These are phyloP conservation scores for Aspergillus ustus DNA, from an alignment of 2,329 filamentous ascomycete species.

Conservation along the genomic window DNA sequence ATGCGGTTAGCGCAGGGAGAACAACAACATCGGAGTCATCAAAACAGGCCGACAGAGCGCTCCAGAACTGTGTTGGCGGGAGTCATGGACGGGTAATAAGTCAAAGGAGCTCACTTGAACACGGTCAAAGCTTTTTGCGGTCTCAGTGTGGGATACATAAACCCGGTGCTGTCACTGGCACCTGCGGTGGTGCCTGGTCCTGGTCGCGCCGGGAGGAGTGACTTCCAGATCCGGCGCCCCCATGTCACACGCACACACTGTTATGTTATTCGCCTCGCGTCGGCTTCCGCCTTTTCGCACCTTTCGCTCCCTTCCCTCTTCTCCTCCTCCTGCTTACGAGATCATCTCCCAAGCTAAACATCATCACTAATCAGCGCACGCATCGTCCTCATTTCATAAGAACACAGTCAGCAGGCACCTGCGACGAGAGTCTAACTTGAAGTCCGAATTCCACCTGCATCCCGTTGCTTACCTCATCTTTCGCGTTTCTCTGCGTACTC, in stretches of 20 bases:
- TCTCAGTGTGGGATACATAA: background rate
- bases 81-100: background rate
- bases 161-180: background rate
- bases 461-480: constrained; percentile 43
- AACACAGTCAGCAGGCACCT: constrained; percentile 22
- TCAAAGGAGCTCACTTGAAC: background rate
- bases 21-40: background rate
- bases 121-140: background rate
- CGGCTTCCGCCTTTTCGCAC: background rate
- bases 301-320: constrained; percentile 1
- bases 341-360: constrained; percentile 22
- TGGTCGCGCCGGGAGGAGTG: background rate
- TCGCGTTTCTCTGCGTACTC: constrained; percentile 32
- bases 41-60: background rate
- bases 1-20: background rate
- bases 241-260: background rate
- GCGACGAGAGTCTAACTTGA: constrained; percentile 16
- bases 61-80: background rate
- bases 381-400: constrained; percentile 10
- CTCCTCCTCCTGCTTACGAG: constrained; percentile 30
- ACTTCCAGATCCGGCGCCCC: background rate
- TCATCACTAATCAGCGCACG: constrained; percentile 11
- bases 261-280: background rate
- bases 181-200: too few species aligned
- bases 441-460: constrained; percentile 11